Conservation (phyloP, 306 rosid genomes). For the Trifolium dubium region DNA sequence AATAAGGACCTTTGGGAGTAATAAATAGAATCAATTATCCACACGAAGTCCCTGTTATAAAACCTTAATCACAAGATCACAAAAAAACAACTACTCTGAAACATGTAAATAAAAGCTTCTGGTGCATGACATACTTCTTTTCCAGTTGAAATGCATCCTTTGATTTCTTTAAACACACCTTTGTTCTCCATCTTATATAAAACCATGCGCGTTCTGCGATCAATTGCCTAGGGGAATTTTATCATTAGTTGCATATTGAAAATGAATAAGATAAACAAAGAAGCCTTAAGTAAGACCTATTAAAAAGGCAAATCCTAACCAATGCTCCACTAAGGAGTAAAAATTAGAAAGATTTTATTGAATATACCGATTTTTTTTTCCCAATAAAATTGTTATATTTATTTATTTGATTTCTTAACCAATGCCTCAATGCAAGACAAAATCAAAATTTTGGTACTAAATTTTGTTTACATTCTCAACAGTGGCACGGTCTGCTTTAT, state of each 20-base stretch:
- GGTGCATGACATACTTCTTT: constrained; percentile 54
- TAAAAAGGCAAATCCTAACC: too few relatives aligned
- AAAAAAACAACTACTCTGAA: too few relatives aligned
- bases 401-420: too few relatives aligned
- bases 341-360: too few relatives aligned
- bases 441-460: not conserved
- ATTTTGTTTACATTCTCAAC: constrained; percentile 74
- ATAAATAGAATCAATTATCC: too few relatives aligned
- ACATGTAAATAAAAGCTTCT: too few relatives aligned
- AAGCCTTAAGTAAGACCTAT: not conserved
- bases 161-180: constrained; percentile 76
- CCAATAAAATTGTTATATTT: not conserved
- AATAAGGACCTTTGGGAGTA: too few relatives aligned
- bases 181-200: constrained; percentile 85
- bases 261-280: not conserved
- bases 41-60: too few relatives aligned
- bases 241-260: constrained; percentile 31
- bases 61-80: not conserved
- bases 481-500: constrained; percentile 92
- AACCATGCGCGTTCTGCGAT: constrained; percentile 82
- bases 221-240: constrained; percentile 68
- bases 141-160: constrained; percentile 93
- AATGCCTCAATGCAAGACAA: not conserved
- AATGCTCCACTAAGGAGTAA: too few relatives aligned
- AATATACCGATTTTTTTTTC: too few relatives aligned